phyloP scores from a whole-genome alignment of 352 stramenopile species.

The Globisporangium cederbergense region DNA sequence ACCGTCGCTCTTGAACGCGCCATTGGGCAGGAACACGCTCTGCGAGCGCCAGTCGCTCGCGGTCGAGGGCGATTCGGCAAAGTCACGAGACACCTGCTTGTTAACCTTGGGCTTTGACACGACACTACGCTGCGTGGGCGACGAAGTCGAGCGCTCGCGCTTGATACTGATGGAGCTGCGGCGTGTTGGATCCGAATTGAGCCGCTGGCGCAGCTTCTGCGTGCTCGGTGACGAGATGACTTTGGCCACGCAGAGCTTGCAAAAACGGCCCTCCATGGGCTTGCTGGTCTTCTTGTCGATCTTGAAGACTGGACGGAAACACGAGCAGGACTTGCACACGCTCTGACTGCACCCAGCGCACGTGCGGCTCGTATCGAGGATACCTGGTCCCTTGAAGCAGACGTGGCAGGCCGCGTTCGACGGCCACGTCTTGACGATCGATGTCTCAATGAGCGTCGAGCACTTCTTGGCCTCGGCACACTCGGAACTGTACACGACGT shows the following conservation, averaged over 20 bases:
- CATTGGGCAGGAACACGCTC: slow-evolving; percentile 16
- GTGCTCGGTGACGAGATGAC: slow-evolving; percentile 7
- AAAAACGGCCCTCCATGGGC: slow-evolving; percentile 15
- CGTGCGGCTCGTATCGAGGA: slow-evolving; percentile 21
- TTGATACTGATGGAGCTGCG: slow-evolving; percentile 6
- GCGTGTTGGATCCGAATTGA: slow-evolving; percentile 11
- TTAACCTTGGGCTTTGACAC: not conserved
- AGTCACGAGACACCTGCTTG: not conserved
- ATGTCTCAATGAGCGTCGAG: slow-evolving; percentile 9
- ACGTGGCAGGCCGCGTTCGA: slow-evolving; percentile 36
- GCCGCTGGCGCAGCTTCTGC: slow-evolving; percentile 11
- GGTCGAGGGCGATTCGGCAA: not conserved
- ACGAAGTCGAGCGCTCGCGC: slow-evolving; percentile 15
- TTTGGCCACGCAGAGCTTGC: slow-evolving; percentile 13
- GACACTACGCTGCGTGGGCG: not conserved
- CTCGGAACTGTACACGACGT: slow-evolving; percentile 18
- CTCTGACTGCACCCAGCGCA: slow-evolving; percentile 37
- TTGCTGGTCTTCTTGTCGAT: slow-evolving; percentile 12
- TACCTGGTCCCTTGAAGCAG: slow-evolving; percentile 16
- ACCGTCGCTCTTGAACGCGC: slow-evolving; percentile 14
- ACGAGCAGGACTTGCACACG: slow-evolving; percentile 34
- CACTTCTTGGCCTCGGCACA: slow-evolving; percentile 17
- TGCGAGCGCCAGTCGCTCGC: slow-evolving; percentile 11
- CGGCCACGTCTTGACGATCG: slow-evolving; percentile 17
- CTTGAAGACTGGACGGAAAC: slow-evolving; percentile 14